A percentile compares a stretch with the other conserved stretches of the same genome.
Conservation (phyloP, 1,139 yeast genomes). For the Protomyces arabidopsidicola region DNA sequence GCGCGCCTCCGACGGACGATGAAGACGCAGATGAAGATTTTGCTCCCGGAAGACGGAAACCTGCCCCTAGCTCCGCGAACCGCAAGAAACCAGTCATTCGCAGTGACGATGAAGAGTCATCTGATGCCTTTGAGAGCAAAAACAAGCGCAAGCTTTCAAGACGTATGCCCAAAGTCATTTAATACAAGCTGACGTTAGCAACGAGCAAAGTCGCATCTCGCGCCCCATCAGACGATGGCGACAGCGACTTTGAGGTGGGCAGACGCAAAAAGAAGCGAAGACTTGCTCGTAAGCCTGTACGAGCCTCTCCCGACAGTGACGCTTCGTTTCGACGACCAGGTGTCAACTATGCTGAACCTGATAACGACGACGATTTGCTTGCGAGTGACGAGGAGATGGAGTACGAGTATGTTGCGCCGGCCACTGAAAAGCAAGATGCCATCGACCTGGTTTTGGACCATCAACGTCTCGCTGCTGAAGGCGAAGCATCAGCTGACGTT, state of each 20-base stretch:
- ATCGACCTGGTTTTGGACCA: conserved; percentile 29
- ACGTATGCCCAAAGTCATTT: not conserved
- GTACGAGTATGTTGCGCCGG: conserved; percentile 10
- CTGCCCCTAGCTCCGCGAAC: not conserved
- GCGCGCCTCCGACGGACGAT: conserved; percentile 8
- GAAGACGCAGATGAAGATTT: conserved; percentile 10
- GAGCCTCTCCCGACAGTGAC: conserved; percentile 11
- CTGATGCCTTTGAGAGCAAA: not conserved
- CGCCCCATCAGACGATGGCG: conserved; percentile 1
- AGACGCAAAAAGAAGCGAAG: conserved; percentile 15
- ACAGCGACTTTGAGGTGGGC: conserved; percentile 16
- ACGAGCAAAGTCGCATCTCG: not conserved
- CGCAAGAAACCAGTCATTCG: not conserved
- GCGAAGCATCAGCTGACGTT: not conserved
- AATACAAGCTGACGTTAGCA: not conserved
- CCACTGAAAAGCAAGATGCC: conserved; percentile 5
- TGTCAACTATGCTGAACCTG: conserved; percentile 21
- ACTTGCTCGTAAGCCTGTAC: not conserved
- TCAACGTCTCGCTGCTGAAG: conserved; percentile 13
- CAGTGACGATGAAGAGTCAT: not conserved
- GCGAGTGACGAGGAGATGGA: conserved; percentile 13
- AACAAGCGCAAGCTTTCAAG: not conserved
- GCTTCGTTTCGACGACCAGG: conserved; percentile 4
- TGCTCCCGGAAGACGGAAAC: conserved; percentile 3
- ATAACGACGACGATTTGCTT: conserved; percentile 20